Conservation (phyloP, 768 basidiomycete genomes). For the Psilocybe azurescens region DNA sequence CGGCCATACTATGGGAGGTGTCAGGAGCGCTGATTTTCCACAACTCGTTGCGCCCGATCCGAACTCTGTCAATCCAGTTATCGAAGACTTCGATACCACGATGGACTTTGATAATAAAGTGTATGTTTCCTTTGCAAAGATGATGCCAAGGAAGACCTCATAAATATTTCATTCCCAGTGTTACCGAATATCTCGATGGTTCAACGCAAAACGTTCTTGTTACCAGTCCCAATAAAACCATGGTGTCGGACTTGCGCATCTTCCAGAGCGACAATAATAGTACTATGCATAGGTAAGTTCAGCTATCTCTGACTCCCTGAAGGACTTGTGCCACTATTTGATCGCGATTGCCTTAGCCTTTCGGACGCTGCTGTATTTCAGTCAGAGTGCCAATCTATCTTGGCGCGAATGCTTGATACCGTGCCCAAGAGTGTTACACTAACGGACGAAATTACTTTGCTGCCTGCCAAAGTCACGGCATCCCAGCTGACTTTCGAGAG, state of each 20-base stretch:
- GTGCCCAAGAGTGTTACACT: slow-evolving; percentile 50
- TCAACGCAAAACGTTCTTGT: slow-evolving; percentile 41
- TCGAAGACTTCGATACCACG: slow-evolving; percentile 46
- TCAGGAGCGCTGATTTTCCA: slow-evolving; percentile 51
- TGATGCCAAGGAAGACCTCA: neutral
- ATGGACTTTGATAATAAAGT: slow-evolving; percentile 47
- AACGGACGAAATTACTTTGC: slow-evolving; percentile 48
- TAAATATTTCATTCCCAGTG: slow-evolving; percentile 24
- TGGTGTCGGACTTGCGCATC: slow-evolving; percentile 40
- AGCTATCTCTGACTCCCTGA: neutral
- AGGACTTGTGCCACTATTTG: neutral
- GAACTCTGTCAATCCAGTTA: slow-evolving; percentile 31
- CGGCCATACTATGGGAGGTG: slow-evolving; percentile 56
- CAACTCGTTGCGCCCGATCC: slow-evolving; percentile 41
- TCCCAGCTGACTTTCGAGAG: slow-evolving; percentile 43
- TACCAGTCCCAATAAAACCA: slow-evolving; percentile 35
- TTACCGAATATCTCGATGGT: slow-evolving; percentile 41
- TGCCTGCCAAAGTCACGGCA: slow-evolving; percentile 45
- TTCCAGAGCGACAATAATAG: slow-evolving; percentile 39
- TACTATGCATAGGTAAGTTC: slow-evolving; percentile 35
- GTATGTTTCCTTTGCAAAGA: slow-evolving; percentile 29
- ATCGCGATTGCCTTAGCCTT: slow-evolving; percentile 25
- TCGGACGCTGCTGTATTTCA: slow-evolving; percentile 39
- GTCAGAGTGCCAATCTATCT: slow-evolving; percentile 41
- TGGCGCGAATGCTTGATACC: slow-evolving; percentile 53